Conservation (phyloP, 352 stramenopile species). For the Phytophthora sp. region DNA sequence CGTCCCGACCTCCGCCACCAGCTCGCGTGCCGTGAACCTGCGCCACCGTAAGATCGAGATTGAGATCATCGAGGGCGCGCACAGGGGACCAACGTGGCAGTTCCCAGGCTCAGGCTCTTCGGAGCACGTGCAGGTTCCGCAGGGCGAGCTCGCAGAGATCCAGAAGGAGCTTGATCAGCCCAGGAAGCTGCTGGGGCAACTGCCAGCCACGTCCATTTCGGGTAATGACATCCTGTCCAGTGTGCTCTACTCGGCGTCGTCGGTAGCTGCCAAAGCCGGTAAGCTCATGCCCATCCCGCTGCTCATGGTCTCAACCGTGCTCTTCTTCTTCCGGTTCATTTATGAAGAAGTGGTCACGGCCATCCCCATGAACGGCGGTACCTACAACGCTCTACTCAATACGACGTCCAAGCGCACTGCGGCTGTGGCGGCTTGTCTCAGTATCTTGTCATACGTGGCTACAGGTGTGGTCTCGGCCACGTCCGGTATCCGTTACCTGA, state of each 20-base stretch:
- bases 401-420: conserved; percentile 89
- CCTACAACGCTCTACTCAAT: conserved; percentile 92
- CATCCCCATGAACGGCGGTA: conserved; percentile 89
- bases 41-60: conserved; percentile 58
- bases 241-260: conserved; percentile 71
- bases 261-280: conserved; percentile 53
- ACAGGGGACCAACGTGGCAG: conserved; percentile 44
- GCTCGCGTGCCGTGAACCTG: conserved; percentile 31
- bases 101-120: conserved; percentile 45
- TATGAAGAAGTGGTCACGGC: conserved; percentile 90
- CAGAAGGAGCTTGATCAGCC: conserved; percentile 37
- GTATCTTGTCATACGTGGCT: conserved; percentile 90
- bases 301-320: conserved; percentile 65
- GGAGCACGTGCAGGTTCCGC: conserved; percentile 44
- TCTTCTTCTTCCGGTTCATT: conserved; percentile 77
- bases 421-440: conserved; percentile 78
- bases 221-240: conserved; percentile 92
- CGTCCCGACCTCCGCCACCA: conserved; percentile 17
- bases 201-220: conserved; percentile 82
- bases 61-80: conserved; percentile 41
- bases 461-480: conserved; percentile 78
- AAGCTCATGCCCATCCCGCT: conserved; percentile 85
- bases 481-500: conserved; percentile 82
- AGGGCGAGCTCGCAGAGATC: conserved; percentile 44
- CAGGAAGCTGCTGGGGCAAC: conserved; percentile 59